These are phyloP conservation scores for Pythium pyrilobum DNA, from an alignment of 352 stramenopile genomes.

Conservation along the genomic window DNA sequence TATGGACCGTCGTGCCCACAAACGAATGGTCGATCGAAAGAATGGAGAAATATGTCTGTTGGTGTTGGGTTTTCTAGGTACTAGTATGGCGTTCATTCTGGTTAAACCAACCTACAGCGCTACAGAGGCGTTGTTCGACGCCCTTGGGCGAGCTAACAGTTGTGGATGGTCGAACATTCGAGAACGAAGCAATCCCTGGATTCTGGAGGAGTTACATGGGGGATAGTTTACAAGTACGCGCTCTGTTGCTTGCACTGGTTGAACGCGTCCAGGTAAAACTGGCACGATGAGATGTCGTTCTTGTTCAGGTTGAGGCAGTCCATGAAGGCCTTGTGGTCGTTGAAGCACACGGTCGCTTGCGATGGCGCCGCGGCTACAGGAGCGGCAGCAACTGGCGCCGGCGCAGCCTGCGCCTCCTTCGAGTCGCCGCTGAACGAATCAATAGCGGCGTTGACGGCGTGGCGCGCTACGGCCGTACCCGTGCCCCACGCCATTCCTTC, in stretches of 20 bases:
- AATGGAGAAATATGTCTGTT: too few species aligned
- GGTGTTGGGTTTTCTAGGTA: too few species aligned
- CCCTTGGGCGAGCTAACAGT: too few species aligned
- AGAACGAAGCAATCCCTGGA: not conserved
- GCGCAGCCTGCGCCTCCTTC: constrained; percentile 26
- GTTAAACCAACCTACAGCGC: too few species aligned
- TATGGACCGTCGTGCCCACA: constrained; percentile 7
- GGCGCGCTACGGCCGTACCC: constrained; percentile 93
- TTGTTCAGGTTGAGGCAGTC: constrained; percentile 72
- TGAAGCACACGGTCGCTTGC: constrained; percentile 34
- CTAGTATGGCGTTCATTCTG: too few species aligned
- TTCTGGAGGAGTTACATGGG: not conserved
- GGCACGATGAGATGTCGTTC: constrained; percentile 76
- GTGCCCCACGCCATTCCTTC: constrained; percentile 97
- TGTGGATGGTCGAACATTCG: not conserved
- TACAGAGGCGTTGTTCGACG: too few species aligned
- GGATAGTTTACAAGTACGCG: constrained; percentile 35
- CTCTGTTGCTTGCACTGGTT: constrained; percentile 82
- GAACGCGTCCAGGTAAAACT: constrained; percentile 81
- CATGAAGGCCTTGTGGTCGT: constrained; percentile 73
- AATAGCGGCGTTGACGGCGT: constrained; percentile 62
- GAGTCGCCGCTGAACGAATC: constrained; percentile 61
- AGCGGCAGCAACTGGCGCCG: constrained; percentile 9
- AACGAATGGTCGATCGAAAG: not conserved
- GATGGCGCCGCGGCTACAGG: constrained; percentile 7